These are phyloP conservation scores for Boletus subparvulus DNA, from an alignment of 768 basidiomycete species.

Conservation along the genomic window DNA sequence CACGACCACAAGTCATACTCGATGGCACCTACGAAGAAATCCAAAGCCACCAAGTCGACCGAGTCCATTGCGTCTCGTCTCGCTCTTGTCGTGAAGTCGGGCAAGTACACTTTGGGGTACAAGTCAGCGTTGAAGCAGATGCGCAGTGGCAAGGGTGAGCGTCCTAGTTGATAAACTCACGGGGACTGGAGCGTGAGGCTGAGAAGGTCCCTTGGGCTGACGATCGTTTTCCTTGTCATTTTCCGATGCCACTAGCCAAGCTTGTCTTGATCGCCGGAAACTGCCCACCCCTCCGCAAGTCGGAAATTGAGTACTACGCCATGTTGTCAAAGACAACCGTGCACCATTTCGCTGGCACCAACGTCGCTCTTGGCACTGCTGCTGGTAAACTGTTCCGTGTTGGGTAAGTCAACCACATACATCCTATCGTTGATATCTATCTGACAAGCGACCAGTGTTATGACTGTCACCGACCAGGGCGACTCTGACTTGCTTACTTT, in stretches of 20 bases:
- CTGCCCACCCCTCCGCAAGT: conserved; percentile 98
- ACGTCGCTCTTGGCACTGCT: conserved; percentile 97
- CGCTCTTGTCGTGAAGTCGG: conserved; percentile 97
- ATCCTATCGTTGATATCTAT: neutral
- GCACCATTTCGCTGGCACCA: conserved; percentile 97
- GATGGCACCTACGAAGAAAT: conserved; percentile 96
- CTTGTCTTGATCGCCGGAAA: conserved; percentile 98
- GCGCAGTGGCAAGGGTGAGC: conserved; percentile 95
- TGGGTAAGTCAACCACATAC: conserved; percentile 53
- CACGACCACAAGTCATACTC: conserved; percentile 25
- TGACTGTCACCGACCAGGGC: conserved; percentile 94
- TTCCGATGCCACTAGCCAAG: conserved; percentile 64
- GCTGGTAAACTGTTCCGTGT: conserved; percentile 99
- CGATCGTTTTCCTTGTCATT: conserved; percentile 28
- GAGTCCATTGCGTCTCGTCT: conserved; percentile 93
- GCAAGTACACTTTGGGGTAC: conserved; percentile 96
- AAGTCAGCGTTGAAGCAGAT: conserved; percentile 98
- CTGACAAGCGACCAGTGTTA: conserved; percentile 60
- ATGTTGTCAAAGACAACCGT: conserved; percentile 99
- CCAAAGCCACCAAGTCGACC: conserved; percentile 88
- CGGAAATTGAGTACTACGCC: conserved; percentile 99
- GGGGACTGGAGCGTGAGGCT: conserved; percentile 98
- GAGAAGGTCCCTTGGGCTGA: conserved; percentile 97
- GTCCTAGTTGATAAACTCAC: conserved; percentile 45
- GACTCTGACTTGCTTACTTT: conserved; percentile 94